Base-by-base conservation (phyloP, 805 yeast genomes). In the Limtongia smithiae region DNA sequence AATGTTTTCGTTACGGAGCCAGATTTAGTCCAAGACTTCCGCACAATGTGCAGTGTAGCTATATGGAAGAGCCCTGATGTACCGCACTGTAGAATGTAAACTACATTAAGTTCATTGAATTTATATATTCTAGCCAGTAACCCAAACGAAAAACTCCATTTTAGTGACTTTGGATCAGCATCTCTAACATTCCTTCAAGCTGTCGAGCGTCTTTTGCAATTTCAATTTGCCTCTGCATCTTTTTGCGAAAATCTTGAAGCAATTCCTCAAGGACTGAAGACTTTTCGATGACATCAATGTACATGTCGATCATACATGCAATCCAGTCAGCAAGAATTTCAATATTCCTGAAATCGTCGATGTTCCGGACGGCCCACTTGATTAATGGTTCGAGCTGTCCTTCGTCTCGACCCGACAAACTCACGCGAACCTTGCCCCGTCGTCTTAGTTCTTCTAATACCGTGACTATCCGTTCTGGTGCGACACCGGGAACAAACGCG, bases 111-210 rank as follows among this genome's bases (percentile, higher is more conserved):
- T n/a, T n/a, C n/a, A n/a, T n/a, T n/a, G n/a, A n/a, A n/a, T n/a
- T n/a, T n/a, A n/a, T n/a, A n/a, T n/a, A n/a, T n/a, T n/a, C n/a
- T n/a, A n/a, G n/a, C n/a, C n/a, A n/a, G n/a, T n/a, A n/a, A n/a
- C n/a, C n/a, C n/a, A n/a, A n/a, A n/a, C n/a, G n/a, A n/a, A 9
- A 25, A 25, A 6, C 9, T 6, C 6, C 9, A 25, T 25, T 12
- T 21, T 48, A 47, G 42, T 44, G 49, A 25, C 55, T 48, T 22
- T 52, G 57, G 18, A 89, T 82, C 61, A 91, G 73, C 59, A 93
- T 68, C 68, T 88, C 94, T 60, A 93, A 72, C 97, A 93, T 93
- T 46, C 98, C 98, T 61, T 85, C 88, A 37, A 93, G 80, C 65
- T 81, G 83, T 65, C 83, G 85, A 5, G 97, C 95, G 64, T 90